Evolutionary conservation across 106 monocot species (phyloP).

Genomic region (Gastrodia elata): DNA sequence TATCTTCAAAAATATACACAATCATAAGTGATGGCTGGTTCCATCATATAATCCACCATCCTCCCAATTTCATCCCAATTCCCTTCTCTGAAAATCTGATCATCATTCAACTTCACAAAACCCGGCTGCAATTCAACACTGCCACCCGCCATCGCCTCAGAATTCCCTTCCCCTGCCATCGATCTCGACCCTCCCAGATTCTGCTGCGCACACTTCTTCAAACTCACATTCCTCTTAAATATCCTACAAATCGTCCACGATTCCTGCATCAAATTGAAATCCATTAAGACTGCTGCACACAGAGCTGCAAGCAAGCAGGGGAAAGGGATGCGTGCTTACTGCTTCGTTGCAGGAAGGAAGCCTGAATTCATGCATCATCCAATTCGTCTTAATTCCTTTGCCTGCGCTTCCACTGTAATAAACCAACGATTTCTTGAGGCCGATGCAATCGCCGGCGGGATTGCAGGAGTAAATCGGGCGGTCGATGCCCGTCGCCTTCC

Average conservation of each 20-base stretch:
- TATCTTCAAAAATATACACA: constrained; percentile 16
- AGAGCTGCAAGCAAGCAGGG: neutral
- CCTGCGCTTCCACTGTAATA: constrained; percentile 82
- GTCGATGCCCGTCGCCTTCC: constrained; percentile 92
- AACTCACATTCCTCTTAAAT: constrained; percentile 48
- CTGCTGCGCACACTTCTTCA: constrained; percentile 21
- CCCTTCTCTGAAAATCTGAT: constrained; percentile 18
- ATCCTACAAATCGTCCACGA: constrained; percentile 80
- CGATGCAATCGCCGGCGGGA: constrained; percentile 38
- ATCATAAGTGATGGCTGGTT: constrained; percentile 17
- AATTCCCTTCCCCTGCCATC: constrained; percentile 24
- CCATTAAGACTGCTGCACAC: too few species aligned
- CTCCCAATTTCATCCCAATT: constrained; percentile 80
- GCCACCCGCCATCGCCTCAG: neutral
- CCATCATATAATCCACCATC: constrained; percentile 35
- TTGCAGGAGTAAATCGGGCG: constrained; percentile 36
- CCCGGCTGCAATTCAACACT: neutral
- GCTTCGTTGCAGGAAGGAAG: constrained; percentile 48
- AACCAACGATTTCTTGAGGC: constrained; percentile 87
- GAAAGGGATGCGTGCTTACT: constrained; percentile 13
- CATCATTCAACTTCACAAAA: constrained; percentile 4
- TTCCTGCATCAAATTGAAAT: constrained; percentile 27
- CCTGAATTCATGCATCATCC: constrained; percentile 99
- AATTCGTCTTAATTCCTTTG: constrained; percentile 78
- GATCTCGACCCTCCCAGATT: constrained; percentile 27